Percentiles rank a stretch among this genome's conserved stretches.
Conservation (phyloP, 768 basidiomycete genomes). For the Lyophyllum semitale region DNA sequence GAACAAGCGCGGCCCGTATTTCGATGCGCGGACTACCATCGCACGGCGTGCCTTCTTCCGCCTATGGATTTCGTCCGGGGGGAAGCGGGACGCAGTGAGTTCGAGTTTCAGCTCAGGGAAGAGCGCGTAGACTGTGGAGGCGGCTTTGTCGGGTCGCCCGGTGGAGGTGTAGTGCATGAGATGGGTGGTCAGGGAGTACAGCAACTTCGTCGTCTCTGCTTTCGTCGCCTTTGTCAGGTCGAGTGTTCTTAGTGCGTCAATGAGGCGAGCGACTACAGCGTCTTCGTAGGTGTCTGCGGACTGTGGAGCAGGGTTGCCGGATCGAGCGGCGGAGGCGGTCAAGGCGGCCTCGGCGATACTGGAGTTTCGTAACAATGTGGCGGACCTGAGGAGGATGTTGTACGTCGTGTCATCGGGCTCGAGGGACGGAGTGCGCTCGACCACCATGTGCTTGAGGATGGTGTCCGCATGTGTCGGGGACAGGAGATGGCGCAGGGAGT, state of each 20-base stretch:
- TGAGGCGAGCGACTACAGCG: neutral
- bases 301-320: neutral
- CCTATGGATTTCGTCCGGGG: slow-evolving; percentile 23
- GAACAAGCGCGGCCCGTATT: slow-evolving; percentile 63
- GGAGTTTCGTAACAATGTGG: slow-evolving; percentile 48
- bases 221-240: slow-evolving; percentile 5
- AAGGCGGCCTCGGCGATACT: slow-evolving; percentile 43
- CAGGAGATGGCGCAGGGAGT: slow-evolving; percentile 61
- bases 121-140: slow-evolving; percentile 48
- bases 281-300: neutral
- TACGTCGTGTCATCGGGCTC: slow-evolving; percentile 51
- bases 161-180: slow-evolving; percentile 53
- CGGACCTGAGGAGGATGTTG: slow-evolving; percentile 61
- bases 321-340: slow-evolving; percentile 21
- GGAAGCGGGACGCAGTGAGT: slow-evolving; percentile 20
- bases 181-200: slow-evolving; percentile 50
- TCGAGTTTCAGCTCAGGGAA: slow-evolving; percentile 52
- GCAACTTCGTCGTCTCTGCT: slow-evolving; percentile 32
- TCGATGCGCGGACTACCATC: slow-evolving; percentile 42
- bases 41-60: slow-evolving; percentile 23
- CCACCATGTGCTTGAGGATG: slow-evolving; percentile 58
- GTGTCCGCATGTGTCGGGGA: slow-evolving; percentile 48
- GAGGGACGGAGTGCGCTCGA: slow-evolving; percentile 39
- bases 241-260: slow-evolving; percentile 7
- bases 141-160: slow-evolving; percentile 46